These are phyloP conservation scores for Strigomonas oncopelti DNA, from an alignment of 208 protist genomes.

Conservation along the genomic window DNA sequence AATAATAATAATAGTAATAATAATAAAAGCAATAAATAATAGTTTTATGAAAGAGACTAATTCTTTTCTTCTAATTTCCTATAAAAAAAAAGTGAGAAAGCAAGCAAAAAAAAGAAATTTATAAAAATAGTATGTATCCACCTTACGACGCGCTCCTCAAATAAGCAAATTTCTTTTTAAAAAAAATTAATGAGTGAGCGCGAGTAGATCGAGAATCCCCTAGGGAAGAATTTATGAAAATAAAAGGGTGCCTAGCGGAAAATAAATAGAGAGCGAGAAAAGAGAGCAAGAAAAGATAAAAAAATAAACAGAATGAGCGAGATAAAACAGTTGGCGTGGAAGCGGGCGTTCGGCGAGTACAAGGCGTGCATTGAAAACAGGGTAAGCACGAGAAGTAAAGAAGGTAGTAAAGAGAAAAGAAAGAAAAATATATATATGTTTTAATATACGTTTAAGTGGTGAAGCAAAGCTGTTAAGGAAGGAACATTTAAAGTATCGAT, in stretches of 20 bases:
- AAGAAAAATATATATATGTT: background rate
- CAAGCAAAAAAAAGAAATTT: background rate
- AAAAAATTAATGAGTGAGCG: background rate
- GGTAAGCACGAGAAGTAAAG: background rate
- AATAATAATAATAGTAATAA: conserved; percentile 4
- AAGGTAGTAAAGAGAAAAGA: background rate
- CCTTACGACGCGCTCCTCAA: background rate
- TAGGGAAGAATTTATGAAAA: background rate
- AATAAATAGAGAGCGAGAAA: background rate
- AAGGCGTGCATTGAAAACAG: too few relatives aligned
- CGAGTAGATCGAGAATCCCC: background rate
- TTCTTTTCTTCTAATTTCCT: background rate
- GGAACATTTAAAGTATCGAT: background rate
- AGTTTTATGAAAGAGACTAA: background rate
- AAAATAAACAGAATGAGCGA: conserved; percentile 1
- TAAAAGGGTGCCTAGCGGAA: background rate
- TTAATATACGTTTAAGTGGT: background rate
- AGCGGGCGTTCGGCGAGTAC: too few relatives aligned
- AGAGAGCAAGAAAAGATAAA: background rate
- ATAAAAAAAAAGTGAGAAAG: background rate
- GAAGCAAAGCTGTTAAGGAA: background rate
- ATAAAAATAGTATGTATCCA: background rate
- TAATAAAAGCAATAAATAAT: conserved; percentile 4
- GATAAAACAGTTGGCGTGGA: too few relatives aligned
- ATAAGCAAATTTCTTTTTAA: too few relatives aligned